Evolutionary conservation across 345 rosid genomes (phyloP).

Genomic region (Laguncularia racemosa): DNA sequence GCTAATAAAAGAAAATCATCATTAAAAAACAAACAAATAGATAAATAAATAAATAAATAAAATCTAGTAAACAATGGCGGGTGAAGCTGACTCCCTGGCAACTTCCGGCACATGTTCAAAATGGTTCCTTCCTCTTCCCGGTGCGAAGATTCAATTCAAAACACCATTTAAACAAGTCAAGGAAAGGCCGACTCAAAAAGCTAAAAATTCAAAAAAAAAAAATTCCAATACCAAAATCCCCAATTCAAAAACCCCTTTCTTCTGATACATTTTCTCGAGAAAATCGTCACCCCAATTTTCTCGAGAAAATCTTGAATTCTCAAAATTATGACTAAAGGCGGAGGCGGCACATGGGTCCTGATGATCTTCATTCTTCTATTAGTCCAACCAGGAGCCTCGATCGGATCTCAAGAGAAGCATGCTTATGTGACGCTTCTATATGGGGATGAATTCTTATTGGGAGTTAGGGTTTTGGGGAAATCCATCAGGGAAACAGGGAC

Average conservation of each 20-base stretch:
- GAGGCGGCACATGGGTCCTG: slow-evolving; percentile 15
- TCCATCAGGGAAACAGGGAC: slow-evolving; percentile 82
- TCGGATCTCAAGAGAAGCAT: slow-evolving; percentile 30
- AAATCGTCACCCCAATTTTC: slow-evolving; percentile 10
- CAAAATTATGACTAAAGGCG: slow-evolving; percentile 3
- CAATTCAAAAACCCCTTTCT: background rate
- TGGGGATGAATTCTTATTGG: slow-evolving; percentile 91
- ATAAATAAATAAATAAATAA: no score
- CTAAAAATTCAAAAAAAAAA: no score
- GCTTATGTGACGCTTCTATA: slow-evolving; percentile 87
- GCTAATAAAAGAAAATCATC: no score
- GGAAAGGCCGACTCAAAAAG: no score
- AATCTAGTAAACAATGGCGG: no score
- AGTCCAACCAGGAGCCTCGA: slow-evolving; percentile 24
- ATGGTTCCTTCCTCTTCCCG: no score
- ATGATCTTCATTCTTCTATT: slow-evolving; percentile 18
- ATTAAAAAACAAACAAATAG: no score
- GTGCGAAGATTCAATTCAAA: no score
- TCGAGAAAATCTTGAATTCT: slow-evolving; percentile 25
- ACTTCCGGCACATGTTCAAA: no score
- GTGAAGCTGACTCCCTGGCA: no score
- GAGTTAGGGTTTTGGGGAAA: slow-evolving; percentile 91
- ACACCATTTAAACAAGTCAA: no score
- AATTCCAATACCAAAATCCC: no score
- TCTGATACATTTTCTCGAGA: slow-evolving; percentile 16